Conservation (phyloP, 140 eudicot species). For the Anethum foeniculum region DNA sequence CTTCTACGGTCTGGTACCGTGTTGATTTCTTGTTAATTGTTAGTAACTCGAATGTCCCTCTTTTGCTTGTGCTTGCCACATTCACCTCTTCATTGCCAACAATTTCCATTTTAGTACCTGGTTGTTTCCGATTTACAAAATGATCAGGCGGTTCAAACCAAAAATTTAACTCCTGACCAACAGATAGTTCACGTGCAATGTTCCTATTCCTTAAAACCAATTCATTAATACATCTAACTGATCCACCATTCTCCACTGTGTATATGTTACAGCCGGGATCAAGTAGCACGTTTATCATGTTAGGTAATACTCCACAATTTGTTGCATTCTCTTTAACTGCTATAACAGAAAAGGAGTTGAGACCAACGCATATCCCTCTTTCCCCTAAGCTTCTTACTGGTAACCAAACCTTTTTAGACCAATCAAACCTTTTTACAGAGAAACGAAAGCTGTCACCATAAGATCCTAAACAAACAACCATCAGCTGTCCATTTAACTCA, state of each 20-base stretch:
- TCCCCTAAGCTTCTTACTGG: constrained; percentile 1
- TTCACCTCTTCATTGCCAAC: not conserved
- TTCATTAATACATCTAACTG: not conserved
- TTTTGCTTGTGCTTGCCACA: not conserved
- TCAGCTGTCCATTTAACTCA: constrained; percentile 2
- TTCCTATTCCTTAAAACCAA: not conserved
- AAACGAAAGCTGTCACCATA: not conserved
- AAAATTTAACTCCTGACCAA: not conserved
- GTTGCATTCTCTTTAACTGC: not conserved
- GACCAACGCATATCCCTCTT: not conserved
- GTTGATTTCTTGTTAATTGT: not conserved
- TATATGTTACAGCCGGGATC: not conserved
- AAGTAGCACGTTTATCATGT: not conserved
- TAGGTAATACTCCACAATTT: not conserved
- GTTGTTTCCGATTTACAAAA: not conserved
- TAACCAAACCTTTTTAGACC: not conserved
- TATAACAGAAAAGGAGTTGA: not conserved
- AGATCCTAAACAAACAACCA: not conserved
- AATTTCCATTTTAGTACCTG: not conserved
- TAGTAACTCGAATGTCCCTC: not conserved
- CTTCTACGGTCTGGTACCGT: not conserved
- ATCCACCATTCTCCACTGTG: not conserved
- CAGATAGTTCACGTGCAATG: not conserved
- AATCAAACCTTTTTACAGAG: not conserved
- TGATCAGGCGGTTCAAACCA: not conserved